Conservation (phyloP, 2,329 filamentous ascomycete species). For the Colletotrichum echinochloae region DNA sequence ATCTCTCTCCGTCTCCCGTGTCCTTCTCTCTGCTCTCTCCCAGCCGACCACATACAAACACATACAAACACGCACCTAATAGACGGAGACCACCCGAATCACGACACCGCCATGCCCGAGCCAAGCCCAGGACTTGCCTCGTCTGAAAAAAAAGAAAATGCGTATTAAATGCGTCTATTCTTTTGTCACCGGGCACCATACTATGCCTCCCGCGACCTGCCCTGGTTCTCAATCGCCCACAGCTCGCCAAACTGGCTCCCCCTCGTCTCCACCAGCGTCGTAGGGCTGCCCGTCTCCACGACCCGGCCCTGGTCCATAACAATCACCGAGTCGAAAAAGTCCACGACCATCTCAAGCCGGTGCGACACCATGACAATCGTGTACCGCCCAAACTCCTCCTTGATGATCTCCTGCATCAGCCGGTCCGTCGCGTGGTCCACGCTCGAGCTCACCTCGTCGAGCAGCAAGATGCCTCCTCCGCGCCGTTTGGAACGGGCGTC, state of each 20-base stretch:
- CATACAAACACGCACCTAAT: too few relatives aligned
- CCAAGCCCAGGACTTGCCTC: too few relatives aligned
- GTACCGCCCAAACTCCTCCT: slow-evolving; percentile 53
- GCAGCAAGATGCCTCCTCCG: slow-evolving; percentile 50
- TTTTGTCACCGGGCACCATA: too few relatives aligned
- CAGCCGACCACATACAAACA: too few relatives aligned
- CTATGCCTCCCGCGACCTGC: slow-evolving; percentile 6
- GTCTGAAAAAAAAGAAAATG: too few relatives aligned
- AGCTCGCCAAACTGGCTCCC: slow-evolving; percentile 49
- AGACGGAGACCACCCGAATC: too few relatives aligned
- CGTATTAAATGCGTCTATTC: too few relatives aligned
- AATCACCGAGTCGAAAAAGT: slow-evolving; percentile 61
- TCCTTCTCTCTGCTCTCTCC: too few relatives aligned
- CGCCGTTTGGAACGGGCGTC: slow-evolving; percentile 25
- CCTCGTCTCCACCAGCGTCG: slow-evolving; percentile 38
- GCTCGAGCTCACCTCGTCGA: slow-evolving; percentile 58
- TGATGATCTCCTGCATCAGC: slow-evolving; percentile 56
- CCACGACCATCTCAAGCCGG: slow-evolving; percentile 62
- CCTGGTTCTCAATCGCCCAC: slow-evolving; percentile 46
- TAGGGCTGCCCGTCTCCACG: slow-evolving; percentile 48
- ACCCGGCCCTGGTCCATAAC: slow-evolving; percentile 62
- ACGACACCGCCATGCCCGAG: too few relatives aligned
- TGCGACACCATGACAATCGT: slow-evolving; percentile 68
- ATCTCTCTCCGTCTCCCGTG: too few relatives aligned
- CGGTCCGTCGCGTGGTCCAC: slow-evolving; percentile 57